phyloP scores from a whole-genome alignment of 1,284 basidiomycete genomes.

The Lentinus polychrous region DNA sequence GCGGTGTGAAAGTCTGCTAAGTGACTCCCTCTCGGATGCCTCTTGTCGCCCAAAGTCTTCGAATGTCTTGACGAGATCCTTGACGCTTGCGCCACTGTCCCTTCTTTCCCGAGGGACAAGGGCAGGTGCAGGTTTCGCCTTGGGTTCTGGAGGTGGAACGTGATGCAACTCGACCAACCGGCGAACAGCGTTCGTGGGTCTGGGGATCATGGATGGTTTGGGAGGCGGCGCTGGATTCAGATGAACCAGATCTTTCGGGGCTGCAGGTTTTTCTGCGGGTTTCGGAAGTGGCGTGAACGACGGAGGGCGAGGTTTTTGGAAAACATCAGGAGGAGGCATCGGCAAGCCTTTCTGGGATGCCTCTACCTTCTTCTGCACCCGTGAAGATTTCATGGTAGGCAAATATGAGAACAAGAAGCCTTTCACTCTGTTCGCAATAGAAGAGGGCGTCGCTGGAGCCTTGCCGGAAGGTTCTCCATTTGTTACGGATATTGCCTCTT shows the following conservation, averaged over 20 bases:
- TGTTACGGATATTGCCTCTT: constrained; percentile 38
- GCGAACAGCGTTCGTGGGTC: constrained; percentile 31
- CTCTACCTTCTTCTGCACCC: constrained; percentile 7
- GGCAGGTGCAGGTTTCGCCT: constrained; percentile 16
- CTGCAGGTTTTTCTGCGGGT: constrained; percentile 33
- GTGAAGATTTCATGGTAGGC: constrained; percentile 37
- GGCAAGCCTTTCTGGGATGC: constrained; percentile 34
- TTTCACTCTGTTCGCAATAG: constrained; percentile 29
- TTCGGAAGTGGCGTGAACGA: constrained; percentile 52
- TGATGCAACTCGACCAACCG: constrained; percentile 52
- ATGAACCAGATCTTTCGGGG: constrained; percentile 57
- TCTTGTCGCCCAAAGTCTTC: constrained; percentile 37
- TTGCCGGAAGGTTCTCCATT: background rate
- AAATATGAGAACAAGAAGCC: constrained; percentile 57
- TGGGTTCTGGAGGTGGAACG: constrained; percentile 25
- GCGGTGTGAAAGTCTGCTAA: constrained; percentile 10
- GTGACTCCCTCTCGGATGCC: constrained; percentile 12
- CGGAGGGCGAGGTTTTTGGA: constrained; percentile 43
- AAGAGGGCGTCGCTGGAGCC: constrained; percentile 6
- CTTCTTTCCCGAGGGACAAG: constrained; percentile 31
- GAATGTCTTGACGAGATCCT: constrained; percentile 57
- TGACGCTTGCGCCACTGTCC: constrained; percentile 61
- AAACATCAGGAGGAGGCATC: constrained; percentile 43
- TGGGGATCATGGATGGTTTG: constrained; percentile 38
- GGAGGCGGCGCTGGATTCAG: constrained; percentile 44